Conservation (phyloP, 2,329 filamentous ascomycete genomes). For the Penicillium sp. region DNA sequence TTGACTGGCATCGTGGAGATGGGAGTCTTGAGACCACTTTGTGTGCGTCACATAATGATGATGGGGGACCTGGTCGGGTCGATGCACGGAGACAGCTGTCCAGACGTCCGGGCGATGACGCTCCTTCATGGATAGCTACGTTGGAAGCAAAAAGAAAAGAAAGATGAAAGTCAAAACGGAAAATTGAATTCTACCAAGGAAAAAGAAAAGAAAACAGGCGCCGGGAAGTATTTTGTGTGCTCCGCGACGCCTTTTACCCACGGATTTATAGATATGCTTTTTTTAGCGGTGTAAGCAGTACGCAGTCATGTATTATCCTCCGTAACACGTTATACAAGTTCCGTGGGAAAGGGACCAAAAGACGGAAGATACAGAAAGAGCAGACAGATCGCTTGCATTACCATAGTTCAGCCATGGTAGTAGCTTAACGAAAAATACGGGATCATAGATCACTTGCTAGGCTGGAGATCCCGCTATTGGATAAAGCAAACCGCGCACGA, state of each 20-base stretch:
- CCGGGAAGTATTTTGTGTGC: no score
- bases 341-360: background rate
- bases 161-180: background rate
- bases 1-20: background rate
- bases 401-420: background rate
- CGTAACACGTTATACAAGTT: background rate
- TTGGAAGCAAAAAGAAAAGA: background rate
- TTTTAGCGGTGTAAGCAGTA: background rate
- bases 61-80: slow-evolving; percentile 4
- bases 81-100: slow-evolving; percentile 8
- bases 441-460: background rate
- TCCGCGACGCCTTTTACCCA: background rate
- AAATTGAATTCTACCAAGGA: background rate
- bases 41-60: slow-evolving; percentile 12
- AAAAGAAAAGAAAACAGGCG: background rate
- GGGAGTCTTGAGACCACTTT: slow-evolving; percentile 6
- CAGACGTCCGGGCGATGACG: slow-evolving; percentile 5
- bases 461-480: slow-evolving; percentile 14
- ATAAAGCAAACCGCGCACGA: slow-evolving; percentile 21
- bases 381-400: background rate
- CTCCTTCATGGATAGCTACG: slow-evolving; percentile 12
- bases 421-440: background rate
- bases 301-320: background rate
- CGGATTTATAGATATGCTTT: background rate
- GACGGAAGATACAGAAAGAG: background rate